phyloP scores from a whole-genome alignment of 2,329 filamentous ascomycete species.

The Raffaelea ambrosiae region DNA sequence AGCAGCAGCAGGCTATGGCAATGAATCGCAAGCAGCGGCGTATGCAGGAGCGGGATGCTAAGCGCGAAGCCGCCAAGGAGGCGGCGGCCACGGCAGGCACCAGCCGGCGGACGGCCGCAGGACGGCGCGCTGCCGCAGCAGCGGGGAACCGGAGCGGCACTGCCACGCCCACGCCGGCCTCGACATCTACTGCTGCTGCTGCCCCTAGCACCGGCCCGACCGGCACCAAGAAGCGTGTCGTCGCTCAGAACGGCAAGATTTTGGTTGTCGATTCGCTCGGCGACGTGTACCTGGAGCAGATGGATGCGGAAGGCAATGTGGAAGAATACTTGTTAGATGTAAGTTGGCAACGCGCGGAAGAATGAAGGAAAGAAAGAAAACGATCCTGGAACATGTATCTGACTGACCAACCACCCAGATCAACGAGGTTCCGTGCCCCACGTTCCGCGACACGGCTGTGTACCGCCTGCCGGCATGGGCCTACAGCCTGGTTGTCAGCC shows the following conservation, averaged over 20 bases:
- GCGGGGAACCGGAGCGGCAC: slow-evolving; percentile 22
- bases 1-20: slow-evolving; percentile 39
- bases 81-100: slow-evolving; percentile 23
- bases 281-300: slow-evolving; percentile 90
- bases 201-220: slow-evolving; percentile 49
- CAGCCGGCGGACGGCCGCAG: slow-evolving; percentile 20
- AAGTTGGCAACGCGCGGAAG: slow-evolving; percentile 28
- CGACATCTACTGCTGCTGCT: slow-evolving; percentile 18
- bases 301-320: slow-evolving; percentile 75
- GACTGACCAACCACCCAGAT: slow-evolving; percentile 36
- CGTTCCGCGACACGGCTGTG: slow-evolving; percentile 73
- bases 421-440: slow-evolving; percentile 70
- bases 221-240: slow-evolving; percentile 76
- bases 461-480: slow-evolving; percentile 69
- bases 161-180: slow-evolving; percentile 14
- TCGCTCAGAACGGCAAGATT: slow-evolving; percentile 91
- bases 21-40: slow-evolving; percentile 83
- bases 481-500: slow-evolving; percentile 50
- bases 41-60: slow-evolving; percentile 76
- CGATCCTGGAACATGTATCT: not conserved
- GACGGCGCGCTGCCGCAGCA: slow-evolving; percentile 26
- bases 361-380: not conserved
- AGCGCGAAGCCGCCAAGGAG: slow-evolving; percentile 58
- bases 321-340: slow-evolving; percentile 85
- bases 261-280: slow-evolving; percentile 86